Conservation (phyloP, 768 basidiomycete species). For the Leucocoprinus sp. region DNA sequence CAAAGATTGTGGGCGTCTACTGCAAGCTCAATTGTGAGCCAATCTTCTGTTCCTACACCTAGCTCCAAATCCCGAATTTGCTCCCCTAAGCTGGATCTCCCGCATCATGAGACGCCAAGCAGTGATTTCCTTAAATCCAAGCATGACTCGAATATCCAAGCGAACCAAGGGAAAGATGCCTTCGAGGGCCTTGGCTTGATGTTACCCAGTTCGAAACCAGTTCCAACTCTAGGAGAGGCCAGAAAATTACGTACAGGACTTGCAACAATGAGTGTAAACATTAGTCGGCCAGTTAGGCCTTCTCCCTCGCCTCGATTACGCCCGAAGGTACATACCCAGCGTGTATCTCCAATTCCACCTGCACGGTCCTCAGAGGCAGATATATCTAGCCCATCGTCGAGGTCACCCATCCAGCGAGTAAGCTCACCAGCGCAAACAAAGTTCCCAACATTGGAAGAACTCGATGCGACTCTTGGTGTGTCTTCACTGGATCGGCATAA, state of each 20-base stretch:
- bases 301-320: conserved; percentile 6
- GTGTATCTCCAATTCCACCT: conserved; percentile 27
- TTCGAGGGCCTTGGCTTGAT: conserved; percentile 67
- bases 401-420: conserved; percentile 21
- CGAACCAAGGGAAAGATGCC: conserved; percentile 51
- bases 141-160: background rate
- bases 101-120: conserved; percentile 12
- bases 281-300: conserved; percentile 20
- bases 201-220: conserved; percentile 33
- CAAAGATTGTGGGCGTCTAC: conserved; percentile 44
- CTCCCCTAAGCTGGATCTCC: conserved; percentile 13
- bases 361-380: conserved; percentile 21
- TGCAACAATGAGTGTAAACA: conserved; percentile 38
- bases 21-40: conserved; percentile 27
- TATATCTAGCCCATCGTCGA: conserved; percentile 23
- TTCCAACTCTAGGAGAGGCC: conserved; percentile 71
- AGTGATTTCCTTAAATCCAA: conserved; percentile 8
- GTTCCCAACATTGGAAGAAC: conserved; percentile 83
- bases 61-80: conserved; percentile 14
- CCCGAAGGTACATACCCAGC: conserved; percentile 6
- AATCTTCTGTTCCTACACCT: conserved; percentile 17
- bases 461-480: conserved; percentile 40
- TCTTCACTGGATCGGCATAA: background rate
- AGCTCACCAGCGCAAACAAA: conserved; percentile 55
- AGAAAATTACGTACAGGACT: conserved; percentile 64